A percentile compares a stretch with the other conserved stretches of the same genome.
Conservation (phyloP, 176 grass and related monocot genomes). For the Zea luxurians region DNA sequence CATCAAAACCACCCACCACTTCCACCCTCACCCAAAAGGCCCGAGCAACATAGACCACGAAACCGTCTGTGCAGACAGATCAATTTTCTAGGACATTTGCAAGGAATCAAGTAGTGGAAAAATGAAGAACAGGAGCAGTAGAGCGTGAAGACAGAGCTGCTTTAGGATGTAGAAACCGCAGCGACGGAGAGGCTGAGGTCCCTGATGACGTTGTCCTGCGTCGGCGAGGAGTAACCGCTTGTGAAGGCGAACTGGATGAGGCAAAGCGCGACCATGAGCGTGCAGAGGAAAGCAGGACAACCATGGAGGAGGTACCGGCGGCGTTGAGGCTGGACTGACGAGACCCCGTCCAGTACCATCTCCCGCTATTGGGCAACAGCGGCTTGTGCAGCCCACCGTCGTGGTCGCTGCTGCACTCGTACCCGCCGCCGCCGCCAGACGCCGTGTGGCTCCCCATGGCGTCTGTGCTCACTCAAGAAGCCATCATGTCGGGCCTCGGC, state of each 20-base stretch:
- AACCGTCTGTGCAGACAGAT: too few species aligned
- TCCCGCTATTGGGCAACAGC: conserved; percentile 56
- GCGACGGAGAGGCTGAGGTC: conserved; percentile 64
- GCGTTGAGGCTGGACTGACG: conserved; percentile 54
- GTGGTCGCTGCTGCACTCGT: conserved; percentile 16
- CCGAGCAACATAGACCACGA: too few species aligned
- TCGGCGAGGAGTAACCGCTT: conserved; percentile 64
- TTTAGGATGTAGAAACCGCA: too few species aligned
- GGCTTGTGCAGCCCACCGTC: conserved; percentile 42
- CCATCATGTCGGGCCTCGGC: too few species aligned
- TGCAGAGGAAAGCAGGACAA: conserved; percentile 59
- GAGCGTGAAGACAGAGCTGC: background rate
- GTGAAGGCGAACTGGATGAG: conserved; percentile 78
- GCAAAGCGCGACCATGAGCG: conserved; percentile 64
- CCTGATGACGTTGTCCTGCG: conserved; percentile 52
- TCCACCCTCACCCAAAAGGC: too few species aligned
- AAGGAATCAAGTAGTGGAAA: too few species aligned
- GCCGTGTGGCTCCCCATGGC: conserved; percentile 3
- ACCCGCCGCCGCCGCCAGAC: background rate
- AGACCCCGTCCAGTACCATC: conserved; percentile 62
- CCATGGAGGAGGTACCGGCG: conserved; percentile 36
- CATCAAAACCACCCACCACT: too few species aligned
- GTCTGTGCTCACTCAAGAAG: background rate
- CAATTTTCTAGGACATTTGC: too few species aligned
- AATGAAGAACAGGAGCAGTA: background rate